These are phyloP conservation scores for Penicillium sumatraense DNA, from an alignment of 2,329 filamentous ascomycete species.

Conservation along the genomic window DNA sequence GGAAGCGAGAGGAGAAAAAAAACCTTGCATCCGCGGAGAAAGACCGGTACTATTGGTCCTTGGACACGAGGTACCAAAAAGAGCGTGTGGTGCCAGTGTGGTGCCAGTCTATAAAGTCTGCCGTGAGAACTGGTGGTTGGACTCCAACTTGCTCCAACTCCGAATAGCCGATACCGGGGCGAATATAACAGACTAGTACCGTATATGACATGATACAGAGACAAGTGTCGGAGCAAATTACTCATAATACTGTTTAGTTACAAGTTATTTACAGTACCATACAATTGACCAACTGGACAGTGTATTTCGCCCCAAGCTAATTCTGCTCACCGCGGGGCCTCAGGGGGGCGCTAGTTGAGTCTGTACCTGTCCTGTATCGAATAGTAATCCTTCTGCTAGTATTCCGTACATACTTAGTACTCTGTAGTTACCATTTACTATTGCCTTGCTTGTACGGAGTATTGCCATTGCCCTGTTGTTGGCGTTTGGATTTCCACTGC, in stretches of 20 bases:
- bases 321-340: conserved; percentile 23
- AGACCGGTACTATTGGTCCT: neutral
- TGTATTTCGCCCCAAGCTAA: conserved; percentile 16
- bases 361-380: too few relatives aligned
- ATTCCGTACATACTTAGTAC: too few relatives aligned
- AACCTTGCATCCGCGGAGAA: conserved; percentile 10
- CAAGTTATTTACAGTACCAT: neutral
- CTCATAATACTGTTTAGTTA: neutral
- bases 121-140: too few relatives aligned
- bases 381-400: too few relatives aligned
- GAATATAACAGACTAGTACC: too few relatives aligned
- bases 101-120: too few relatives aligned
- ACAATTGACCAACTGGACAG: neutral
- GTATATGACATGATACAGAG: too few relatives aligned
- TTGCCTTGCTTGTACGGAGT: neutral
- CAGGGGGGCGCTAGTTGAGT: conserved; percentile 16
- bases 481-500: neutral
- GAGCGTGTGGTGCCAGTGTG: too few relatives aligned
- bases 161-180: conserved; percentile 25
- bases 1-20: neutral
- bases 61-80: neutral
- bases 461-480: neutral
- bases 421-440: neutral
- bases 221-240: too few relatives aligned
- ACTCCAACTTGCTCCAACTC: conserved; percentile 1